Evolutionary conservation across 768 basidiomycete species (phyloP), one percentile per base, ranked within the genome.

Genomic region (Trametopsis cervina): DNA sequence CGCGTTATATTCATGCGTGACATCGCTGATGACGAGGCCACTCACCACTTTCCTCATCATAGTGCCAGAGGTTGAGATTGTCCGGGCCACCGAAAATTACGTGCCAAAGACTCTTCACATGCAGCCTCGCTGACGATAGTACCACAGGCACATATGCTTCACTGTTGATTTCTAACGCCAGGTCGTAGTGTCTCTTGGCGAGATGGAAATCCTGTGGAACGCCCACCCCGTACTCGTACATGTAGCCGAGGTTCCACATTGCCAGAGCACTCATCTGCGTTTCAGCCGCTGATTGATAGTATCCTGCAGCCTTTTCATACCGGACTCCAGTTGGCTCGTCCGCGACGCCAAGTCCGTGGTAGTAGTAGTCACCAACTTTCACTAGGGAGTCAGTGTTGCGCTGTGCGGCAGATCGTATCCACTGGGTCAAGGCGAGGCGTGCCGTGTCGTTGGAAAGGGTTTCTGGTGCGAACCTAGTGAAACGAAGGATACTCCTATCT

Each of bases 231-330:
- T 92, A 90, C 68, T 98, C 95, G 63, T 97, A 98, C 96, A 98
- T 98, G 89, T 90, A 97, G 1, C 95, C 96, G 10, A 98, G 69
- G 60, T 97, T 96, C 92, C 92, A 97, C 83, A 96, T 90, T 1
- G 96, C 93, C 54, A 98, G 72, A 1, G 96, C 92, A 56, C 92
- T 96, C 57, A 86, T 57, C 52, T 94, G 89, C 2, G 90, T 94
- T 54, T 93, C 91, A 2, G 89, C 91, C 3, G 96, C 96, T 24
- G 89, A 86, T 60, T 89, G 92, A 59, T 99, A 99, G 61, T 89
- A 97, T 22, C 84, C 80, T 0, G 89, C 93, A 0, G 96, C 96
- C 57, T 92, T 92, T 63, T 95, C 93, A 62, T 82, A 81, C 15
- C 88, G 77, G 17, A 72, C 59, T 1, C 70, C 58, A 56, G 84